A percentile compares a stretch with the other conserved stretches of the same genome.
Conservation (phyloP, 306 rosid genomes). For the Oemleria cerasiformis region DNA sequence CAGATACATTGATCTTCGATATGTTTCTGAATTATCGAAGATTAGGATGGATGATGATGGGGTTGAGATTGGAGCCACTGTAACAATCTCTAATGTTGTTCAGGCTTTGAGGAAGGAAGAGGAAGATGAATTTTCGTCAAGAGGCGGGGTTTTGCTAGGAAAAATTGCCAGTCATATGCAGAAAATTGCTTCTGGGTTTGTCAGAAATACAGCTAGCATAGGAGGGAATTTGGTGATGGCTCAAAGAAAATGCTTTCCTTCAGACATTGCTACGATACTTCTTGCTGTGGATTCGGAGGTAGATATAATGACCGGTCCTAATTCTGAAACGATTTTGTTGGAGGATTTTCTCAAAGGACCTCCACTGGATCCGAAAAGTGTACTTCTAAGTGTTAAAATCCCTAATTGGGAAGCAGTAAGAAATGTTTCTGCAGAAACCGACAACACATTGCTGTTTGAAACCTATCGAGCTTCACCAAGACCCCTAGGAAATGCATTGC, state of each 20-base stretch:
- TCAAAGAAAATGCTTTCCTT: conserved; percentile 75
- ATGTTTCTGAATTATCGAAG: conserved; percentile 53
- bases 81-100: conserved; percentile 63
- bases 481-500: conserved; percentile 79
- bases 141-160: conserved; percentile 39
- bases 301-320: conserved; percentile 44
- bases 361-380: conserved; percentile 48
- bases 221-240: conserved; percentile 96
- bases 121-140: conserved; percentile 27
- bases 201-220: conserved; percentile 70
- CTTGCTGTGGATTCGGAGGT: conserved; percentile 72
- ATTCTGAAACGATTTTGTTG: conserved; percentile 49
- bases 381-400: conserved; percentile 62
- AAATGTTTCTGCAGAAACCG: conserved; percentile 32
- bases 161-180: conserved; percentile 67
- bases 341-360: conserved; percentile 71
- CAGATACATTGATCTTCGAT: conserved; percentile 49
- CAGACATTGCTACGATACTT: conserved; percentile 77
- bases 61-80: conserved; percentile 68
- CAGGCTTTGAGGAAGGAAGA: conserved; percentile 40
- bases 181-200: conserved; percentile 65
- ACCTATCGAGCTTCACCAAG: conserved; percentile 80
- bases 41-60: conserved; percentile 54
- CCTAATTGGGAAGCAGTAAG: conserved; percentile 40
- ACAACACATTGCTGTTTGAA: conserved; percentile 53